Evolutionary conservation across 768 basidiomycete genomes (phyloP).

Genomic region (Leccinum barrowsii): DNA sequence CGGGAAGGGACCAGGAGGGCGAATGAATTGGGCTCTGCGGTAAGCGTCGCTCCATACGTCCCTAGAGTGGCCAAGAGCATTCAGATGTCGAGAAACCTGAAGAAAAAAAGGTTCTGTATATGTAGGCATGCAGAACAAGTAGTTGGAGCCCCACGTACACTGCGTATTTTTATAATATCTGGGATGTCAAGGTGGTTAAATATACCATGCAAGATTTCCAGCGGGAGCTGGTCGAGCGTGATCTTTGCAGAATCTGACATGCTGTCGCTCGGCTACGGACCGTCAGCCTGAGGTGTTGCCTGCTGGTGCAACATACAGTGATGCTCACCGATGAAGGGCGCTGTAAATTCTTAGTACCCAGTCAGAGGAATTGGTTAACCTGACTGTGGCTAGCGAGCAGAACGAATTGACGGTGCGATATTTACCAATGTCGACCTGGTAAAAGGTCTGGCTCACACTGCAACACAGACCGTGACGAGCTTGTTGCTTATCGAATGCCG

Average conservation of each 20-base stretch:
- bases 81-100: slow-evolving; percentile 13
- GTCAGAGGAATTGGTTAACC: too few species aligned
- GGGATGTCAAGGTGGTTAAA: slow-evolving; percentile 14
- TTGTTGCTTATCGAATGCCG: too few species aligned
- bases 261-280: background rate
- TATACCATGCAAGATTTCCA: slow-evolving; percentile 9
- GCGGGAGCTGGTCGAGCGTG: slow-evolving; percentile 10
- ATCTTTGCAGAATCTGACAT: background rate
- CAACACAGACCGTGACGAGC: too few species aligned
- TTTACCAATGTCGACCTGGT: too few species aligned
- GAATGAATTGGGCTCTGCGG: slow-evolving; percentile 10
- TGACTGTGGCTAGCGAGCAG: too few species aligned
- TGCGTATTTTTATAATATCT: slow-evolving; percentile 16
- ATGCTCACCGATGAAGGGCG: too few species aligned
- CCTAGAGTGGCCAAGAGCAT: slow-evolving; percentile 2
- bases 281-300: too few species aligned
- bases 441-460: too few species aligned
- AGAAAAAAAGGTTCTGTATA: background rate
- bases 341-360: too few species aligned
- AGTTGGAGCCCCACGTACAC: slow-evolving; percentile 6
- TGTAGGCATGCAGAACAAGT: background rate
- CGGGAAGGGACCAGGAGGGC: slow-evolving; percentile 17
- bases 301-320: too few species aligned
- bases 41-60: slow-evolving; percentile 18
- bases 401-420: too few species aligned